These are phyloP conservation scores for Haplosporangium sp. DNA, from an alignment of 371 early-diverging fungal genomes.

Conservation along the genomic window DNA sequence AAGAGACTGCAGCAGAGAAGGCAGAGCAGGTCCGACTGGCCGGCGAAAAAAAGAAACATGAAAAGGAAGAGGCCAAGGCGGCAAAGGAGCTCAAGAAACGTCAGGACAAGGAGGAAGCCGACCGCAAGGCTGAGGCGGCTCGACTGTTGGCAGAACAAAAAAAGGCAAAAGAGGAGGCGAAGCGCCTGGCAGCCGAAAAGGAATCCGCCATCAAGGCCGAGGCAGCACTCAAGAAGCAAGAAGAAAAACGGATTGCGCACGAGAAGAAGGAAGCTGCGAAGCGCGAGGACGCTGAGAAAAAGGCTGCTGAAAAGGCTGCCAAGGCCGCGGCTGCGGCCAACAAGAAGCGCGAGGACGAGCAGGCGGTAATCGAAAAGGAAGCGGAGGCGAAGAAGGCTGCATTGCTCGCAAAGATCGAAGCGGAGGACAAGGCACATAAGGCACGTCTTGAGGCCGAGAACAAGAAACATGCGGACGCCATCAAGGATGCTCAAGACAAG, in stretches of 20 bases:
- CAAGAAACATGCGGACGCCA: slow-evolving; percentile 18
- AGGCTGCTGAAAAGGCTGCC: background rate
- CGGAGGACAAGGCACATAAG: slow-evolving; percentile 15
- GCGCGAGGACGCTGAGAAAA: slow-evolving; percentile 13
- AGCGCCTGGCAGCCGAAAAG: slow-evolving; percentile 9
- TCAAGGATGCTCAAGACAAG: slow-evolving; percentile 20
- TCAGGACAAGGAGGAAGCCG: slow-evolving; percentile 4
- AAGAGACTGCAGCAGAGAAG: too few species aligned
- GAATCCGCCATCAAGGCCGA: slow-evolving; percentile 11
- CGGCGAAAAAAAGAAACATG: background rate
- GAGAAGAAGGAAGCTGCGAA: slow-evolving; percentile 12
- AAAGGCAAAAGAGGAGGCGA: background rate
- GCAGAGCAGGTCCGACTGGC: too few species aligned
- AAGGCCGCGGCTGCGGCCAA: slow-evolving; percentile 5
- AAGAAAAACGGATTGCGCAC: background rate
- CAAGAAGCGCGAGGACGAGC: slow-evolving; percentile 11
- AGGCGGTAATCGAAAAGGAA: slow-evolving; percentile 17
- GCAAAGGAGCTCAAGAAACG: background rate
- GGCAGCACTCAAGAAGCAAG: slow-evolving; percentile 3
- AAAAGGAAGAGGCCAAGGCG: background rate
- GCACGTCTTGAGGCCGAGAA: slow-evolving; percentile 19
- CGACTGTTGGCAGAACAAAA: slow-evolving; percentile 4
- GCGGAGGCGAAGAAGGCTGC: slow-evolving; percentile 3
- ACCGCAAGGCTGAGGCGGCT: background rate
- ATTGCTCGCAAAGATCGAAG: slow-evolving; percentile 8